Conservation (phyloP, 495 filamentous ascomycete genomes). For the Hapsidospora chrysogenum region DNA sequence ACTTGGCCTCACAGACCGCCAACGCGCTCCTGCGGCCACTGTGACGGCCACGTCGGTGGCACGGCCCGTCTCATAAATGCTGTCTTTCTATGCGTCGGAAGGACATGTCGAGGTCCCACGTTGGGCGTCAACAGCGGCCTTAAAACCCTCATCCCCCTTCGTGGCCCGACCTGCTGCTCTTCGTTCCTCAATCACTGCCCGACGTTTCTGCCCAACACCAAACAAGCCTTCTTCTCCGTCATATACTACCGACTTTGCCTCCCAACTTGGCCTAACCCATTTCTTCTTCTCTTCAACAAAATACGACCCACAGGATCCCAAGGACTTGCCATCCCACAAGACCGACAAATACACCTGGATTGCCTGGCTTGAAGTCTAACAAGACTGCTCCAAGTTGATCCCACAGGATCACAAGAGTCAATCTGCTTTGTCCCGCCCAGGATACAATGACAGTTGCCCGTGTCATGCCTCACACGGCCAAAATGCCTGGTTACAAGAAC, state of each 20-base stretch:
- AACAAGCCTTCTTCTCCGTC: no score
- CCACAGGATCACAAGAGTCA: no score
- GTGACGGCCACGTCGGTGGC: conserved; percentile 4
- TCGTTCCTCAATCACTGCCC: conserved; percentile 24
- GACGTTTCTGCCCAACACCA: conserved; percentile 32
- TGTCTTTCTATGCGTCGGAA: background rate
- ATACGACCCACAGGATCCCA: no score
- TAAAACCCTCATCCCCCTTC: conserved; percentile 32
- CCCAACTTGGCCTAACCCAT: no score
- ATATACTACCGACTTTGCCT: no score
- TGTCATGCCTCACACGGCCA: conserved; percentile 24
- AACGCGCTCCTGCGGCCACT: conserved; percentile 4
- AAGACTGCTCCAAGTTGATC: no score
- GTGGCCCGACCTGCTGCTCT: conserved; percentile 29
- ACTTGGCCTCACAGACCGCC: background rate
- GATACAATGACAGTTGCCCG: conserved; percentile 20
- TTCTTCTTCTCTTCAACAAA: no score
- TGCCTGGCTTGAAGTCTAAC: no score
- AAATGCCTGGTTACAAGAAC: conserved; percentile 31
- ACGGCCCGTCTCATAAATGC: background rate
- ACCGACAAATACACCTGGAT: no score
- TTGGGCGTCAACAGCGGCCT: conserved; percentile 10
- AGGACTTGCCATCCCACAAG: no score
- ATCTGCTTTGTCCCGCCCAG: conserved; percentile 8
- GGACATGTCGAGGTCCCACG: background rate